A percentile compares a stretch with the other conserved stretches of the same genome.
Evolutionary conservation across 2,329 filamentous ascomycete genomes (phyloP).

Genomic region (Meredithiella fracta): DNA sequence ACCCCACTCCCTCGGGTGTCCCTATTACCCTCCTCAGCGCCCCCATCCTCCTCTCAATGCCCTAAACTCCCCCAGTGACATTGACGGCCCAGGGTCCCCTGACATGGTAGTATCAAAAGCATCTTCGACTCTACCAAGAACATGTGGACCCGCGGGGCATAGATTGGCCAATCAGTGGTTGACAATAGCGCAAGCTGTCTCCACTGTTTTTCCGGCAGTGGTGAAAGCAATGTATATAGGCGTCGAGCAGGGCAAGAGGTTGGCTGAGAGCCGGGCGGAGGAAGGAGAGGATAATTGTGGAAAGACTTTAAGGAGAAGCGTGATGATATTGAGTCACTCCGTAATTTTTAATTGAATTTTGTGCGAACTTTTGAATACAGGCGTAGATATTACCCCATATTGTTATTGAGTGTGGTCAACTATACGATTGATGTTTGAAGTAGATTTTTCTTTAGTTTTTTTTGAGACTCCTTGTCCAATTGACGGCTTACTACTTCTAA

Average conservation of each 20-base stretch:
- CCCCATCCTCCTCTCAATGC: neutral
- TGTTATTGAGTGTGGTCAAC: no score
- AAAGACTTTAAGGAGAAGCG: neutral
- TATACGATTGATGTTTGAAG: no score
- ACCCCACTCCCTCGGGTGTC: neutral
- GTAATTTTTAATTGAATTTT: neutral
- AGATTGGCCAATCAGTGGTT: constrained; percentile 2
- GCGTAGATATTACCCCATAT: no score
- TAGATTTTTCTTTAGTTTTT: no score
- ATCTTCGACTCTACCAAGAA: neutral
- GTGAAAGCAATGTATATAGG: no score
- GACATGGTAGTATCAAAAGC: neutral
- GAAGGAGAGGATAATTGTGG: no score
- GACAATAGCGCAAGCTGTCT: neutral
- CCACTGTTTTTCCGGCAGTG: neutral
- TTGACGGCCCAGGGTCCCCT: neutral
- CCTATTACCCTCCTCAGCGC: neutral
- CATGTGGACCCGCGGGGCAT: constrained; percentile 2
- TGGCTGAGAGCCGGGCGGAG: no score
- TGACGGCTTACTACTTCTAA: no score
- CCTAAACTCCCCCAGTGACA: neutral
- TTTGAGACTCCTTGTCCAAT: no score
- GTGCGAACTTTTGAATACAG: neutral
- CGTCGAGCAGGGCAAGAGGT: no score
- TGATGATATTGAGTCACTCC: neutral